Evolutionary conservation across 148 eudicot species (phyloP).

Genomic region (Fagopyrum homotropicum): DNA sequence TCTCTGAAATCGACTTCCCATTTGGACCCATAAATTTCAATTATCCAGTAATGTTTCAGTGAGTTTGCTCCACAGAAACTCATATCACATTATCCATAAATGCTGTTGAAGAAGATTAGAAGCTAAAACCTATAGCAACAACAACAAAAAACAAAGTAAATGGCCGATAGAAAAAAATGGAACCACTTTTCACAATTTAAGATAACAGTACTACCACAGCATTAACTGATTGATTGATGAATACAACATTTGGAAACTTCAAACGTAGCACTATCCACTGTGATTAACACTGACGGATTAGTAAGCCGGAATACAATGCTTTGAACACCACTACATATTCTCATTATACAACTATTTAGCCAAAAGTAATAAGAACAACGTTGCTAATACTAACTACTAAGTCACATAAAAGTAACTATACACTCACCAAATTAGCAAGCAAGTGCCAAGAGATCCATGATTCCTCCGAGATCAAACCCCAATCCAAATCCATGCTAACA

Average conservation of each 20-base stretch:
- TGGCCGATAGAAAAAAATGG: background rate
- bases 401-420: background rate
- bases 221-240: background rate
- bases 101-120: background rate
- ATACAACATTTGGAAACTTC: background rate
- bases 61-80: background rate
- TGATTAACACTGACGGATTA: background rate
- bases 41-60: background rate
- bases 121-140: background rate
- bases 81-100: background rate
- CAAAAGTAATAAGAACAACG: background rate
- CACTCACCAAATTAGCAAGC: conserved; percentile 5
- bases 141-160: background rate
- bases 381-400: background rate
- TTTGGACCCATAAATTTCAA: background rate
- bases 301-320: background rate
- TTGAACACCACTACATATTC: background rate
- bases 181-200: background rate
- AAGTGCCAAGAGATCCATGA: background rate
- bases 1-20: background rate
- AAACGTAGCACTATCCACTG: background rate
- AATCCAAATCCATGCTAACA: background rate
- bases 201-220: background rate
- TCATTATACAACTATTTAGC: background rate
- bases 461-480: background rate